Evolutionary conservation across 164 flowering plant species (phyloP).

Genomic region (Tinospora cordifolia): DNA sequence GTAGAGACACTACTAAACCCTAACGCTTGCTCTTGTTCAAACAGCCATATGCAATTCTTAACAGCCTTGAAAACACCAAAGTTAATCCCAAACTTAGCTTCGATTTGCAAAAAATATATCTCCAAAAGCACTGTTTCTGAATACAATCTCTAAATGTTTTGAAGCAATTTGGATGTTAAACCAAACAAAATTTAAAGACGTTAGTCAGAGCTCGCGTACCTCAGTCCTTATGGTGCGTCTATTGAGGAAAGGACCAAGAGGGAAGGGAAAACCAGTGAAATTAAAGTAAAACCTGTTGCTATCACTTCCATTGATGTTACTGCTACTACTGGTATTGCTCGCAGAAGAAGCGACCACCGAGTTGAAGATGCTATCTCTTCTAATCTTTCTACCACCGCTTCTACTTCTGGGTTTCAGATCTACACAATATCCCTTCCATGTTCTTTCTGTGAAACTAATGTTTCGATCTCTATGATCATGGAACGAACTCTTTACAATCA

Average conservation of each 20-base stretch:
- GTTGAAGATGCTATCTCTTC: conserved; percentile 20
- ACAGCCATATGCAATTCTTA: conserved; percentile 80
- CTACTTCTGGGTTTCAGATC: conserved; percentile 27
- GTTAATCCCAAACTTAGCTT: neutral
- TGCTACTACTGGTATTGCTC: conserved; percentile 14
- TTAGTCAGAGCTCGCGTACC: conserved; percentile 31
- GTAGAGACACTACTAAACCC: conserved; percentile 97
- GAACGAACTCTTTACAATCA: conserved; percentile 31
- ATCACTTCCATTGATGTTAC: conserved; percentile 8
- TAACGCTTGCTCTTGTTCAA: conserved; percentile 94
- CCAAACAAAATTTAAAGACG: neutral
- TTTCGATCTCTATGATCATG: conserved; percentile 19
- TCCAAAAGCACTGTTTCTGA: too few relatives aligned
- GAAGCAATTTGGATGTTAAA: neutral
- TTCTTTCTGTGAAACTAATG: conserved; percentile 32
- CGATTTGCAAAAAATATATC: too few relatives aligned
- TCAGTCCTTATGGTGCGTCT: conserved; percentile 79
- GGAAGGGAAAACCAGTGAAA: conserved; percentile 94
- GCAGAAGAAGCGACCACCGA: conserved; percentile 61
- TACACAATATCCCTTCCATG: conserved; percentile 32
- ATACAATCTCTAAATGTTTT: too few relatives aligned
- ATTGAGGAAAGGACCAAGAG: conserved; percentile 93
- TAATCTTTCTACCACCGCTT: conserved; percentile 10
- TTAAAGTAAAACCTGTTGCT: conserved; percentile 72
- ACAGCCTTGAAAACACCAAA: conserved; percentile 48